Evolutionary conservation across 176 grass and related monocot species (phyloP), one percentile per base, ranked within the genome.

Genomic region (Avena insularis): DNA sequence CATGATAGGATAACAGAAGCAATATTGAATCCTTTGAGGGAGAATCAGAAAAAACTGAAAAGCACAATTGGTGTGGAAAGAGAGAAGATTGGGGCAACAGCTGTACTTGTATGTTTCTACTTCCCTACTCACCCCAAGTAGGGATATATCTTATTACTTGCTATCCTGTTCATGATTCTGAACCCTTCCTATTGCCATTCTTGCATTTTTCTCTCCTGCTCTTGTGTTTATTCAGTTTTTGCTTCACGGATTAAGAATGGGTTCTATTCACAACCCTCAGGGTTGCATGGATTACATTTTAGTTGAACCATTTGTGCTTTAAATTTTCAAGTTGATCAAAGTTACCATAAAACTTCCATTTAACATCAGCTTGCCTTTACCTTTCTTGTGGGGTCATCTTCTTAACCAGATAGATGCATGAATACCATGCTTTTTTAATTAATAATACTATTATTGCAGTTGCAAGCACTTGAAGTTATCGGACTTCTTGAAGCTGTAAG

Each of bases 391-490:
- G 73, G 48, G 1, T 76, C 29, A 54, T 76, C 45, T 49, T 74
- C 43, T 50, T 75, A 49, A 27, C 71, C 40, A 72, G 10, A 19
- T 21, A 47, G 36, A 71, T 49, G 20, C 45, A 74, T 74, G 71
- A 49, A 74, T 49, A 19, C 40, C 71, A 74, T 63, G 12, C 45
- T 65, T 9, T 81, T 53, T 86, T 67, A 54, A 62, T 43, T 78
- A 49, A 67, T 38, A 77, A 62, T 82, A 65, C 5, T 90, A 12
- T 72, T 57, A 49, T 83, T 74, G 79, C 60, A 98, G 95, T 85
- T 98, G 63, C 84, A 95, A 81, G 81, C 88, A 77, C 88, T 98
- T 82, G 86, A 93, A 84, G 71, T 89, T 90, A 23, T 92, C 84
- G 91, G 90, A 67, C 90, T 89, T 73, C 9, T 88, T 86, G 93